Percentiles rank a stretch among this genome's conserved stretches.
Evolutionary conservation across 2,329 filamentous ascomycete genomes (phyloP).

Genomic region (Madurella fahalii): DNA sequence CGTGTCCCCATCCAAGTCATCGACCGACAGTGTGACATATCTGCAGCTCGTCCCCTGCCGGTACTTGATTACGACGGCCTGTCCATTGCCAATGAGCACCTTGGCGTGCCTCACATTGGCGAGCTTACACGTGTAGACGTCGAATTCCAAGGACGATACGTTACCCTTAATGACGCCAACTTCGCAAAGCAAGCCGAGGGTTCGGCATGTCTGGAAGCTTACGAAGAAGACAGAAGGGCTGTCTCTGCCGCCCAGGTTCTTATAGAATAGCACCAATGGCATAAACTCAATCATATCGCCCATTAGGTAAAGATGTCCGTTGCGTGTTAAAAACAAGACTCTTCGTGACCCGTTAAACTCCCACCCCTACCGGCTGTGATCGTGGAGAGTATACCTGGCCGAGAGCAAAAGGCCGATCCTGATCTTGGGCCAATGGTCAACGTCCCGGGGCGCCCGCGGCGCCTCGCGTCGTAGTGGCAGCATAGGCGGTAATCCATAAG

Average conservation of each 20-base stretch:
- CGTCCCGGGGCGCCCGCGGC: neutral
- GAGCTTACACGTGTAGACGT: neutral
- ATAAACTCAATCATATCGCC: neutral
- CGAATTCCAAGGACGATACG: neutral
- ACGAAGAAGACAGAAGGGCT: neutral
- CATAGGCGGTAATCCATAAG: neutral
- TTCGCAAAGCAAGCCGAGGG: neutral
- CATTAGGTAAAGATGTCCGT: neutral
- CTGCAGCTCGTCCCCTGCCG: neutral
- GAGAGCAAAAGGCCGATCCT: neutral
- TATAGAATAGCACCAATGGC: neutral
- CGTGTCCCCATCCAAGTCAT: neutral
- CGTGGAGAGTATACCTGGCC: neutral
- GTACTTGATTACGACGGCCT: neutral
- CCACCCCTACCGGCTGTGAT: neutral
- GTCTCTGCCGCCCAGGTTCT: neutral
- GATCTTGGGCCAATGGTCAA: slow-evolving; percentile 1
- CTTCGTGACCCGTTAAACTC: neutral
- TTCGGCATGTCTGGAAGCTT: neutral
- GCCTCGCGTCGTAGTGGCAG: neutral
- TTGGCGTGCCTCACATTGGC: neutral
- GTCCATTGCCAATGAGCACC: neutral
- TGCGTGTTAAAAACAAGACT: neutral
- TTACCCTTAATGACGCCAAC: neutral
- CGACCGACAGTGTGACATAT: neutral